phyloP scores from a whole-genome alignment of 805 yeast genomes.

The Myxozyma sirexii region DNA sequence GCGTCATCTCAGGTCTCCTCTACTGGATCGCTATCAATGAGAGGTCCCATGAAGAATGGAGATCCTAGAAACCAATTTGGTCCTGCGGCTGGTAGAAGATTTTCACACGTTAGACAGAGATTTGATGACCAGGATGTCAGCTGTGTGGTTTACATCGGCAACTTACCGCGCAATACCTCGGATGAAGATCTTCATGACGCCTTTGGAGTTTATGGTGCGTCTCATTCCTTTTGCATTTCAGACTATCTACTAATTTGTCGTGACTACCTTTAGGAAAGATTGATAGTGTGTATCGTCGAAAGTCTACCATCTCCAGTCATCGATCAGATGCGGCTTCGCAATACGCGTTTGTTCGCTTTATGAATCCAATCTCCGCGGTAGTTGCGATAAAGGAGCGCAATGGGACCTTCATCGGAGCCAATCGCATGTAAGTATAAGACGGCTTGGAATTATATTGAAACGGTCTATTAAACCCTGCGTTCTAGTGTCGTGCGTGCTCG shows the following conservation, averaged over 20 bases:
- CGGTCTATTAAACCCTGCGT: not conserved
- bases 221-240: not conserved
- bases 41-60: too few species aligned
- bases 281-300: constrained; percentile 14
- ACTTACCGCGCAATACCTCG: constrained; percentile 2
- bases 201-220: constrained; percentile 14
- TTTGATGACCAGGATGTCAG: not conserved
- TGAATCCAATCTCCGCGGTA: constrained; percentile 13
- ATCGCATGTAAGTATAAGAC: constrained; percentile 16
- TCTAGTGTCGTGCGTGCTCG: constrained; percentile 15
- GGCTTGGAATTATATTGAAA: not conserved
- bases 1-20: too few species aligned
- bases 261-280: constrained; percentile 8
- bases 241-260: not conserved
- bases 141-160: constrained; percentile 18
- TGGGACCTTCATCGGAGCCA: constrained; percentile 17
- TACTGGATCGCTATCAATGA: too few species aligned
- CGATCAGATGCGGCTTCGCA: not conserved
- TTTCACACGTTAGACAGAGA: not conserved
- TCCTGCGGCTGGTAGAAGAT: not conserved
- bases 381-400: constrained; percentile 23
- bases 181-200: constrained; percentile 14
- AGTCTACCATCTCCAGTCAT: not conserved
- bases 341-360: constrained; percentile 26
- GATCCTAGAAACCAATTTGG: not conserved